These are phyloP conservation scores for Ustilago bromivora DNA, from an alignment of 1,284 basidiomycete genomes.

Conservation along the genomic window DNA sequence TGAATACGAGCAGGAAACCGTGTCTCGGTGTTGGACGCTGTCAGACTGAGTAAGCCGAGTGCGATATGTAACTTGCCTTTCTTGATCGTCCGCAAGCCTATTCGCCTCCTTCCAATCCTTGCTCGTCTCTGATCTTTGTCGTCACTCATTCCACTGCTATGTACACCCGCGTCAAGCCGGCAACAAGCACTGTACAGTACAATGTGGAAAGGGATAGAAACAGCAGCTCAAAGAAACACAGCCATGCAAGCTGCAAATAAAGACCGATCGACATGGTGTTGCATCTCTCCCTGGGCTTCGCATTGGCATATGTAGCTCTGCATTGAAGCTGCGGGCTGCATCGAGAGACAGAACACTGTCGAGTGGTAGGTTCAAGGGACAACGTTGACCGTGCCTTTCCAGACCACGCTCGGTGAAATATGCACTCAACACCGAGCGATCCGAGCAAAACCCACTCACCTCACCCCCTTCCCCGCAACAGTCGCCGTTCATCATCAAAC, in stretches of 20 bases:
- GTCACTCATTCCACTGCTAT: no score
- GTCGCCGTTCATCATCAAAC: not conserved
- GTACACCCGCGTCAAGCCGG: no score
- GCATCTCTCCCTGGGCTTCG: not conserved
- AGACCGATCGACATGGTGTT: conserved; percentile 11
- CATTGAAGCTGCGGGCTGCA: no score
- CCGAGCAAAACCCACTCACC: conserved; percentile 12
- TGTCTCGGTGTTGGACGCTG: conserved; percentile 14
- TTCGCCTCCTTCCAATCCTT: not conserved
- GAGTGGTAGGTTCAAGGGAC: conserved; percentile 1
- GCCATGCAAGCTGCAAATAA: not conserved
- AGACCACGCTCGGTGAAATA: conserved; percentile 17
- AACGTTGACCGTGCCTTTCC: not conserved
- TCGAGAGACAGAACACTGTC: no score
- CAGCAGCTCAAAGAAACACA: no score
- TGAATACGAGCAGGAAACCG: not conserved
- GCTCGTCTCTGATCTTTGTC: no score
- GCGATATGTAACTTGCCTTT: conserved; percentile 14
- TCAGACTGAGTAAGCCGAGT: conserved; percentile 6
- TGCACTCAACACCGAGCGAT: conserved; percentile 34
- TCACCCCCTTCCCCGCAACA: not conserved
- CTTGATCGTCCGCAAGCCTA: not conserved
- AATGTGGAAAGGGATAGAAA: no score
- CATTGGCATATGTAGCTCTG: not conserved
- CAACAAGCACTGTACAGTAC: no score